Base-by-base conservation (phyloP, 495 filamentous ascomycete species). In the Daldinia loculata region DNA sequence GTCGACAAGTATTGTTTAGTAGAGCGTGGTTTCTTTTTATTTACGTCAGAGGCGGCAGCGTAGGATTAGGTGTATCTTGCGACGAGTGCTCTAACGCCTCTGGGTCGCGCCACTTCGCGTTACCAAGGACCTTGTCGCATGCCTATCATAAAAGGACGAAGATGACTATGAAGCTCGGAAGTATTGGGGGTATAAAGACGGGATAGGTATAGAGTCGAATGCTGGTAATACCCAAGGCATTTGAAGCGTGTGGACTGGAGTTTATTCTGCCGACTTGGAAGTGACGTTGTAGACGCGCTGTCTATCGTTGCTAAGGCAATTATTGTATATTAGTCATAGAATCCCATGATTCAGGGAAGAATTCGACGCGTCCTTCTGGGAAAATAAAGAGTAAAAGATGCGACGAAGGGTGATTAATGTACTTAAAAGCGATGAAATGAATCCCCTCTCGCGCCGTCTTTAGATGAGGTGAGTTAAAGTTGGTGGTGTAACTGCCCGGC, bases 101-200 rank as follows among this genome's bases (percentile, higher is more conserved):
- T 63, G 57, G 55, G 56, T 70, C 56, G 65, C 55, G 68, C 53
- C 67, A 56, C n/a, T 70, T 75, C 70, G 71, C 66, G 70, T 77
- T 62, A 75, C 66, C 34, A 70, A 61, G 56, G 38, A 36, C 48
- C 34, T 68, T 57, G 68, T 75, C 62, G 70, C 75, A 75, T 77
- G 38, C 68, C 70, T 63, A 27, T 70, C 59, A 27, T 38, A 26
- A 61, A 61, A 22, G 22, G 29, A 14, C 4, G 22, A 24, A 17
- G 0, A 38, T 41, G 19, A 17, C 26, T 64, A 63, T 26, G 4
- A 56, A 34, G 7, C 1, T 53, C n/a, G 58, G n/a, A 5, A 19
- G 15, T 57, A 12, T 17, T 30, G 50, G 38, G 12, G 24, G 17
- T 41, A 32, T 45, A 38, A 38, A 51, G n/a, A 24, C 9, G 38